Evolutionary conservation across 805 yeast genomes (phyloP).

Genomic region (Candida insectorum): DNA sequence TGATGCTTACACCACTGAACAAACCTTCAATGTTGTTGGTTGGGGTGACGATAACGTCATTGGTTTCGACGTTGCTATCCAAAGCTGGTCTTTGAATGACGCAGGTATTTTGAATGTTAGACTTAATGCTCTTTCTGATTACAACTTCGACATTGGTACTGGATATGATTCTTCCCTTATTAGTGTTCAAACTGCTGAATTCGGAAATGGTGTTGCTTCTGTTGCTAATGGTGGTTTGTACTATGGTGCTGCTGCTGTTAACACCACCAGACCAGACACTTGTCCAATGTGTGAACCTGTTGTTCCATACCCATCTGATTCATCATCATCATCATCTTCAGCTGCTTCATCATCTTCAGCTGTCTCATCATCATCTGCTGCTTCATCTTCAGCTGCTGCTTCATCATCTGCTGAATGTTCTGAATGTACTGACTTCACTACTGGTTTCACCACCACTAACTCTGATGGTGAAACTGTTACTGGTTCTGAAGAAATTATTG

Average conservation of each 20-base stretch:
- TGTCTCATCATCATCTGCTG: background rate
- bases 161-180: conserved; percentile 13
- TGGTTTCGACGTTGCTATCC: conserved; percentile 13
- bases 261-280: conserved; percentile 9
- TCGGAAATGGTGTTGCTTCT: conserved; percentile 7
- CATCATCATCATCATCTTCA: background rate
- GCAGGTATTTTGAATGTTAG: conserved; percentile 1
- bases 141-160: conserved; percentile 14
- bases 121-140: background rate
- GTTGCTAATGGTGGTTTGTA: conserved; percentile 10
- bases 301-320: conserved; percentile 7
- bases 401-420: conserved; percentile 21
- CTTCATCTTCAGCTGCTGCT: conserved; percentile 2
- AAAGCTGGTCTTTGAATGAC: background rate
- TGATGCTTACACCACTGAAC: background rate
- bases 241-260: conserved; percentile 12
- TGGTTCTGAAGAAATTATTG: conserved; percentile 12
- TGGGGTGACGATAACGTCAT: conserved; percentile 21
- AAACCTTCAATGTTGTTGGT: conserved; percentile 15
- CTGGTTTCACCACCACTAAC: conserved; percentile 12
- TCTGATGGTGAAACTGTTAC: conserved; percentile 12
- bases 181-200: conserved; percentile 3
- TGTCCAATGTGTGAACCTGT: conserved; percentile 10
- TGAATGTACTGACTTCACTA: conserved; percentile 1
- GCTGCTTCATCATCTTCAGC: conserved; percentile 2